These are phyloP conservation scores for Sporothrix brunneoviolacea DNA, from an alignment of 2,329 filamentous ascomycete genomes.

Conservation along the genomic window DNA sequence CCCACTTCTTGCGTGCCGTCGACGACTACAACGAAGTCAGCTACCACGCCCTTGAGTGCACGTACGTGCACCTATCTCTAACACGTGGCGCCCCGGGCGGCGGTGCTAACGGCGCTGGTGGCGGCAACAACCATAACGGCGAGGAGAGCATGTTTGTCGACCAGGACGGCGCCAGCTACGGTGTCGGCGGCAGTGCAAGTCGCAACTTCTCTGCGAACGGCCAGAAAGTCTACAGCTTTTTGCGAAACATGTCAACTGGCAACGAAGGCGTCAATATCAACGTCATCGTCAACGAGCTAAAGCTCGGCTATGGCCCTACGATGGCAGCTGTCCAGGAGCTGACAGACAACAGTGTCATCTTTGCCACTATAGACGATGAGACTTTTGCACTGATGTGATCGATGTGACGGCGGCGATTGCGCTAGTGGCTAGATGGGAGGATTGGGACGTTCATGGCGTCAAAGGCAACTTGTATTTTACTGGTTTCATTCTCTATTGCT, in stretches of 20 bases:
- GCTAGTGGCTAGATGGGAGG: neutral
- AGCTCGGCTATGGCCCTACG: slow-evolving; percentile 64
- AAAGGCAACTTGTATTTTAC: neutral
- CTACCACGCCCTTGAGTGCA: slow-evolving; percentile 86
- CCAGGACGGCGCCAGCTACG: slow-evolving; percentile 29
- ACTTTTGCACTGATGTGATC: slow-evolving; percentile 48
- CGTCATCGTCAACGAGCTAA: slow-evolving; percentile 60
- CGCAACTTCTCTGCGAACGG: slow-evolving; percentile 49
- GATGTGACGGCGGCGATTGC: neutral
- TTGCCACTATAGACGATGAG: slow-evolving; percentile 85
- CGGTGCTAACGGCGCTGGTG: slow-evolving; percentile 28
- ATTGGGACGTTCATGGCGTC: neutral
- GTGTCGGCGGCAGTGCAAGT: slow-evolving; percentile 31
- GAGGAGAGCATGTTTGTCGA: slow-evolving; percentile 52
- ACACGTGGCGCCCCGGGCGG: slow-evolving; percentile 57
- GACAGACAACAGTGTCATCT: slow-evolving; percentile 66
- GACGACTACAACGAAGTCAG: slow-evolving; percentile 86
- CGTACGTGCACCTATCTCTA: slow-evolving; percentile 79
- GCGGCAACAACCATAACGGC: slow-evolving; percentile 28
- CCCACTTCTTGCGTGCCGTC: slow-evolving; percentile 73
- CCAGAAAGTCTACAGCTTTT: slow-evolving; percentile 62
- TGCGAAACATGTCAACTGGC: slow-evolving; percentile 61
- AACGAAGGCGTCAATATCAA: slow-evolving; percentile 82
- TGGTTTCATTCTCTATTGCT: neutral
- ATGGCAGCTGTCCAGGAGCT: slow-evolving; percentile 76